phyloP scores from a whole-genome alignment of 2,329 filamentous ascomycete species.

The Fusarium verrucosum region DNA sequence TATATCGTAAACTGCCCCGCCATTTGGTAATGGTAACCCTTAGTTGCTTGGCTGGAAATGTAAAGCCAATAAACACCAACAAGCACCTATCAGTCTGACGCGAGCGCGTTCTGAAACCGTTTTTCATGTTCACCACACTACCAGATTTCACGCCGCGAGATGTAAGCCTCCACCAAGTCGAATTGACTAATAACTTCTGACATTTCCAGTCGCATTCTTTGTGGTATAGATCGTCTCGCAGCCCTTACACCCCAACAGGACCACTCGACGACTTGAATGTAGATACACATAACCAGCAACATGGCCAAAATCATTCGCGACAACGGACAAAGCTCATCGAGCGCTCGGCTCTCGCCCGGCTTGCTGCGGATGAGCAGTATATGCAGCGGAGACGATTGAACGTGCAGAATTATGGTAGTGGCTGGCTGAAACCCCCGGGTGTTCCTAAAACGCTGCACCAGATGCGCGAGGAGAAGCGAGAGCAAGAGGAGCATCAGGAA shows the following conservation, averaged over 20 bases:
- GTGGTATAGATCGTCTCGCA: conserved; percentile 75
- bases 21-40: conserved; percentile 3
- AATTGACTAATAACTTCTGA: conserved; percentile 11
- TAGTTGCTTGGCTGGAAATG: conserved; percentile 26
- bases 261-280: conserved; percentile 48
- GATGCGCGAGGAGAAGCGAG: conserved; percentile 86
- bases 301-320: conserved; percentile 48
- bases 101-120: conserved; percentile 24
- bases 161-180: conserved; percentile 56
- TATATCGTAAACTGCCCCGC: conserved; percentile 36
- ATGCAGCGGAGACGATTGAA: conserved; percentile 81
- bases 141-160: conserved; percentile 76
- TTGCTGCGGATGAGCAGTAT: conserved; percentile 79
- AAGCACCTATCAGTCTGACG: conserved; percentile 27
- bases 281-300: conserved; percentile 42
- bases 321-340: conserved; percentile 59
- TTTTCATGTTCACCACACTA: conserved; percentile 68
- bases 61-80: conserved; percentile 25
- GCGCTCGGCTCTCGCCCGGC: conserved; percentile 71
- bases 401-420: conserved; percentile 85
- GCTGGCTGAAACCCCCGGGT: conserved; percentile 91
- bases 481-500: conserved; percentile 86
- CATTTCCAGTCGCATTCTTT: conserved; percentile 71
- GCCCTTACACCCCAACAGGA: conserved; percentile 53
- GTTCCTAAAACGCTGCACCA: conserved; percentile 90